A percentile compares a stretch with the other conserved stretches of the same genome.
Evolutionary conservation across 441 rosid genomes (phyloP).

Genomic region (Dalechampia spathulata): DNA sequence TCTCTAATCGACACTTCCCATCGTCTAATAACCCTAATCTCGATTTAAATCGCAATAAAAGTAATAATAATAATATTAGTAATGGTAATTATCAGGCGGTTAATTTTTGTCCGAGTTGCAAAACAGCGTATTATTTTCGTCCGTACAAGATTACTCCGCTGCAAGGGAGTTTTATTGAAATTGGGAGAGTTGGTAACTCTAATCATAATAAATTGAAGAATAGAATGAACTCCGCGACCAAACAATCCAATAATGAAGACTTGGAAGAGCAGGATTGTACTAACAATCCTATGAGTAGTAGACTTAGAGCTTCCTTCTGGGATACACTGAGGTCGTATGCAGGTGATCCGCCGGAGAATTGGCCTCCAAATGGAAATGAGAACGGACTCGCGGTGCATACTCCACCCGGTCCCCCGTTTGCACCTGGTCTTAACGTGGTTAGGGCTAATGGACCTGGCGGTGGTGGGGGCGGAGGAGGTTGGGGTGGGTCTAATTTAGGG

Average conservation of each 20-base stretch:
- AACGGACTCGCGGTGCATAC: slow-evolving; percentile 54
- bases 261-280: slow-evolving; percentile 15
- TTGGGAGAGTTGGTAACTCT: slow-evolving; percentile 45
- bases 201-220: slow-evolving; percentile 16
- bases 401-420: slow-evolving; percentile 72
- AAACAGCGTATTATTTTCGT: slow-evolving; percentile 69
- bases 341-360: slow-evolving; percentile 64
- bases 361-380: slow-evolving; percentile 32
- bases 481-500: slow-evolving; percentile 91
- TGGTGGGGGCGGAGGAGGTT: slow-evolving; percentile 27
- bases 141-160: slow-evolving; percentile 64
- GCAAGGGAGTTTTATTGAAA: slow-evolving; percentile 83
- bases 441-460: slow-evolving; percentile 35
- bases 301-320: slow-evolving; percentile 60
- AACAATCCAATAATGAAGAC: not conserved
- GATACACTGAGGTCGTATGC: slow-evolving; percentile 60
- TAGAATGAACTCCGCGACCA: slow-evolving; percentile 10
- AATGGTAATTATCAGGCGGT: slow-evolving; percentile 40
- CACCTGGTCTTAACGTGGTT: slow-evolving; percentile 48
- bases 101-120: slow-evolving; percentile 88
- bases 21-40: slow-evolving; percentile 18
- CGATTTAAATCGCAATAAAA: slow-evolving; percentile 9
- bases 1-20: slow-evolving; percentile 51
- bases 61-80: not conserved
- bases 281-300: slow-evolving; percentile 15